phyloP scores from a whole-genome alignment of 805 yeast species.

The Blastobotrys peoriensis region DNA sequence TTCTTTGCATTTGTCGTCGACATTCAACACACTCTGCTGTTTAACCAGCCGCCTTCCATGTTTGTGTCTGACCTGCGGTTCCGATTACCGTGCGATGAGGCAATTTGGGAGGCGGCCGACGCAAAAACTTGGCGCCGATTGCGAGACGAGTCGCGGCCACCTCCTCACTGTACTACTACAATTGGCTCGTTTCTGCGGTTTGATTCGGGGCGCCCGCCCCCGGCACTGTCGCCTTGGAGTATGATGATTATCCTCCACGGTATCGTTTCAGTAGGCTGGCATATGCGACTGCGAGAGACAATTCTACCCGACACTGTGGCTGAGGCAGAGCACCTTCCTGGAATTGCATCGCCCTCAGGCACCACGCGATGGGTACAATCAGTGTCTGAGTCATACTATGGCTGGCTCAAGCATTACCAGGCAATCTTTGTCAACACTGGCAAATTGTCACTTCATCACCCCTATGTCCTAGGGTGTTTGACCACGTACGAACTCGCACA shows the following conservation, averaged over 20 bases:
- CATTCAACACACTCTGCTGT: conserved; percentile 68
- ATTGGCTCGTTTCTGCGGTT: conserved; percentile 16
- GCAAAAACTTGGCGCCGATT: conserved; percentile 15
- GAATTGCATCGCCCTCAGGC: conserved; percentile 2
- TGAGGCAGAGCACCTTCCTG: conserved; percentile 6
- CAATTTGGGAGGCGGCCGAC: conserved; percentile 44
- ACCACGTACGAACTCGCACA: conserved; percentile 24
- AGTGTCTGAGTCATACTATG: conserved; percentile 18
- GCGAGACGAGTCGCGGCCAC: conserved; percentile 9
- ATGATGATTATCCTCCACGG: conserved; percentile 25
- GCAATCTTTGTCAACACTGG: conserved; percentile 19
- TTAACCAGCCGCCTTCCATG: conserved; percentile 61
- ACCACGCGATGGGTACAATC: conserved; percentile 10
- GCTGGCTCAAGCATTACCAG: conserved; percentile 21
- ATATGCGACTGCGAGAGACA: conserved; percentile 17
- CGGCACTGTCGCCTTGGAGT: conserved; percentile 22
- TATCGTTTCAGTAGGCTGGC: conserved; percentile 21
- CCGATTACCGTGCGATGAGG: conserved; percentile 59
- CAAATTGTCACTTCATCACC: conserved; percentile 20
- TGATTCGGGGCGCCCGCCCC: conserved; percentile 10
- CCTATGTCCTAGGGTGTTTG: conserved; percentile 22
- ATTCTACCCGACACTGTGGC: conserved; percentile 7
- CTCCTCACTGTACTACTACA: conserved; percentile 18
- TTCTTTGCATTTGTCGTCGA: conserved; percentile 79
- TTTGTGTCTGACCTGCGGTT: conserved; percentile 54